Percentiles rank a stretch among this genome's conserved stretches.
Conservation (phyloP, 164 flowering plant genomes). For the Chloranthus sessilifolius region DNA sequence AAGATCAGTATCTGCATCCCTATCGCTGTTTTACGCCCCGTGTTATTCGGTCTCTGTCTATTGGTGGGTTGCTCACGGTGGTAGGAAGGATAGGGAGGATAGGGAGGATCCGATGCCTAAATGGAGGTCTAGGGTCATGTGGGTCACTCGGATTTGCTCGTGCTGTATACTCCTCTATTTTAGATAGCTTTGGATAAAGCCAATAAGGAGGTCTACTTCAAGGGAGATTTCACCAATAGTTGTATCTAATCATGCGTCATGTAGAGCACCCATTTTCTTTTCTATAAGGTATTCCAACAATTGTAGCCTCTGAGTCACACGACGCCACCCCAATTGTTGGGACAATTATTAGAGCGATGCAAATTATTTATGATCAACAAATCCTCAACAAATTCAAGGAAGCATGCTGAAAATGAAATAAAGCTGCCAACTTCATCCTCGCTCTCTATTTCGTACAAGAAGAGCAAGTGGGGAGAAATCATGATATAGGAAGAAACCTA, state of each 20-base stretch:
- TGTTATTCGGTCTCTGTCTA: slow-evolving; percentile 52
- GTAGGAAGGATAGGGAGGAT: slow-evolving; percentile 95
- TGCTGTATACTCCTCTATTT: slow-evolving; percentile 73
- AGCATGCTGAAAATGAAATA: too few species aligned
- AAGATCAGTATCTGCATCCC: slow-evolving; percentile 72
- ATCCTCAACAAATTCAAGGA: too few species aligned
- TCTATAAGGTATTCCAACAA: slow-evolving; percentile 91
- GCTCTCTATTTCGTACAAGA: too few species aligned
- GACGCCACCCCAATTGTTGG: slow-evolving; percentile 92
- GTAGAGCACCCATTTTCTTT: slow-evolving; percentile 89
- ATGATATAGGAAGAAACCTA: too few species aligned
- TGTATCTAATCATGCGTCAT: slow-evolving; percentile 93
- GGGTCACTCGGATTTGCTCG: slow-evolving; percentile 62
- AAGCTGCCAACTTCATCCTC: too few species aligned
- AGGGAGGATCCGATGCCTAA: slow-evolving; percentile 76
- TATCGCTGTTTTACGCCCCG: slow-evolving; percentile 44
- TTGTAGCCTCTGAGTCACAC: slow-evolving; percentile 92
- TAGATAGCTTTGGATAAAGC: slow-evolving; percentile 93
- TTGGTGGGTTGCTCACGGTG: slow-evolving; percentile 64
- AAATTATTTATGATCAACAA: too few species aligned
- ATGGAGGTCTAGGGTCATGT: slow-evolving; percentile 79
- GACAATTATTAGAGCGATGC: slow-evolving; percentile 97
- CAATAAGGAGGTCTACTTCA: slow-evolving; percentile 75
- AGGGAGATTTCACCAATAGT: slow-evolving; percentile 89
- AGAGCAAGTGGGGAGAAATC: too few species aligned